Conservation (phyloP, 768 basidiomycete species). For the Tephrocybe rancida region DNA sequence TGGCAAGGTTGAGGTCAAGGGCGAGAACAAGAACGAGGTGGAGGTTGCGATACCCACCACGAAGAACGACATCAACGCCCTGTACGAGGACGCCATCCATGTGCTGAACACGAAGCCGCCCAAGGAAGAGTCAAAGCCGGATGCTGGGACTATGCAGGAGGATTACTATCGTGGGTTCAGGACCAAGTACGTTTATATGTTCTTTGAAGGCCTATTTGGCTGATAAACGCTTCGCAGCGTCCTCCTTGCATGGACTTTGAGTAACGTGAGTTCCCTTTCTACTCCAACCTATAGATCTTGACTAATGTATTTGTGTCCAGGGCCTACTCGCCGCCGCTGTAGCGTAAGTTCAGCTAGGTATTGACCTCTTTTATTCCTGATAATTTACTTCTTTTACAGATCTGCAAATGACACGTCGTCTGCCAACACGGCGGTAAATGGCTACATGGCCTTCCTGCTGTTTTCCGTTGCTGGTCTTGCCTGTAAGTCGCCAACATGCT, state of each 20-base stretch:
- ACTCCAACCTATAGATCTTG: neutral
- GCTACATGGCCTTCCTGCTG: constrained; percentile 88
- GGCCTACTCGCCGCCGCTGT: constrained; percentile 76
- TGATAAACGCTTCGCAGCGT: constrained; percentile 27
- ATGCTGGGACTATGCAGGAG: constrained; percentile 67
- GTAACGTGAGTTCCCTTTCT: constrained; percentile 59
- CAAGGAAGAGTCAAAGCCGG: constrained; percentile 65
- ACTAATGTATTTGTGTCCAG: constrained; percentile 31
- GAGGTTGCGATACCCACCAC: constrained; percentile 85
- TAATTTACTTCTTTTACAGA: constrained; percentile 25
- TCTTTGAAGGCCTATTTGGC: neutral
- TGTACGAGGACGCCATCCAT: constrained; percentile 90
- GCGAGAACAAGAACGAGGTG: constrained; percentile 69
- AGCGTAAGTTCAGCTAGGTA: constrained; percentile 47
- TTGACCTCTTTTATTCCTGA: no score
- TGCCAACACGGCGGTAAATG: constrained; percentile 63
- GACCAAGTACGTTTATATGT: constrained; percentile 67
- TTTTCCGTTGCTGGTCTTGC: constrained; percentile 89
- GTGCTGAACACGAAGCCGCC: constrained; percentile 79
- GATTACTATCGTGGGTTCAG: constrained; percentile 90
- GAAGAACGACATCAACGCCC: constrained; percentile 85
- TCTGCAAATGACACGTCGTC: constrained; percentile 55
- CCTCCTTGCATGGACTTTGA: constrained; percentile 85
- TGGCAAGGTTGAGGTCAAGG: constrained; percentile 47
- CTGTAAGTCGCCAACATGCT: constrained; percentile 55